These are phyloP conservation scores for Arxiozyma bovina DNA, from an alignment of 1,139 yeast genomes.

Conservation along the genomic window DNA sequence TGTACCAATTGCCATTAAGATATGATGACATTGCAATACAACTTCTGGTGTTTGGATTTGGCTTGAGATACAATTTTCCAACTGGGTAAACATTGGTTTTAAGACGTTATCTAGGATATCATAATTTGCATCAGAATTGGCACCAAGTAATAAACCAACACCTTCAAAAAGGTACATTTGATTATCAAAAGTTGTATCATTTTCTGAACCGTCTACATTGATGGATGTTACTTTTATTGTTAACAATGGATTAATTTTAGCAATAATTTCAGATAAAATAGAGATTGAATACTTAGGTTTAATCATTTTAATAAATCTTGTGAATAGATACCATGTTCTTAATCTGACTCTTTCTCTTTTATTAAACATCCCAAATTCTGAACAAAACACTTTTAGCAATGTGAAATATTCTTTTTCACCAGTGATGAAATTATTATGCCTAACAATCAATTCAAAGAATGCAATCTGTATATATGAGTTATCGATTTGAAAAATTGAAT, in stretches of 20 bases:
- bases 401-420: constrained; percentile 43
- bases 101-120: constrained; percentile 53
- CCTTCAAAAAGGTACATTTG: constrained; percentile 82
- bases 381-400: constrained; percentile 64
- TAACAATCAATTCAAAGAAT: constrained; percentile 77
- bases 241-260: constrained; percentile 44
- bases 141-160: constrained; percentile 51
- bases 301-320: constrained; percentile 69
- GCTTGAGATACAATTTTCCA: constrained; percentile 57
- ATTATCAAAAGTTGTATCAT: constrained; percentile 60
- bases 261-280: constrained; percentile 43
- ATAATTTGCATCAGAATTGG: constrained; percentile 36
- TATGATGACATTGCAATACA: constrained; percentile 74
- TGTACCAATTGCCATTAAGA: constrained; percentile 82
- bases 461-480: constrained; percentile 75
- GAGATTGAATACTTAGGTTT: constrained; percentile 53
- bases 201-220: constrained; percentile 47
- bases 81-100: constrained; percentile 66
- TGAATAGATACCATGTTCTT: constrained; percentile 85
- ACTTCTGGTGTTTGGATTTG: constrained; percentile 38
- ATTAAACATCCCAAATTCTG: constrained; percentile 75
- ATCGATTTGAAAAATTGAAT: constrained; percentile 41
- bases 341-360: constrained; percentile 61
- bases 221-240: constrained; percentile 50
- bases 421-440: constrained; percentile 63